Percentiles rank a stretch among this genome's conserved stretches.
phyloP scores from a whole-genome alignment of 805 yeast genomes.

The Ogataea polymorpha region DNA sequence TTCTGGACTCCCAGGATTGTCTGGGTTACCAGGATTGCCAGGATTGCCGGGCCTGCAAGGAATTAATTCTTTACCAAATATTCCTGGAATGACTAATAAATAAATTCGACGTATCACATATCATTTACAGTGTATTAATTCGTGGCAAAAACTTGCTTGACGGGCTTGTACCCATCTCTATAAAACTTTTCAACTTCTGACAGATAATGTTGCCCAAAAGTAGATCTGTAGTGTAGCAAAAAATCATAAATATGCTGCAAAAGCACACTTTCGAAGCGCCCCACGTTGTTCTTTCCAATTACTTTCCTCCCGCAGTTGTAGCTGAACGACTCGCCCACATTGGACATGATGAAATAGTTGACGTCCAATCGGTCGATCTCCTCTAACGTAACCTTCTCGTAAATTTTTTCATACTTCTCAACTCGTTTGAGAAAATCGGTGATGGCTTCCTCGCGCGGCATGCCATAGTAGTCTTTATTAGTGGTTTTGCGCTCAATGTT shows the following conservation, averaged over 20 bases:
- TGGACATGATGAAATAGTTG: constrained; percentile 31
- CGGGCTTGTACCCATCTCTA: constrained; percentile 30
- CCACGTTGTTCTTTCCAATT: constrained; percentile 31
- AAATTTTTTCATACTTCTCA: constrained; percentile 44
- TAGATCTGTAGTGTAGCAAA: constrained; percentile 32
- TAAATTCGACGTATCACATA: not conserved
- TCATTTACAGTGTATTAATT: constrained; percentile 4
- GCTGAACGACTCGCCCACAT: constrained; percentile 35
- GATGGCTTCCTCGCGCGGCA: constrained; percentile 51
- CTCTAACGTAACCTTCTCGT: constrained; percentile 35
- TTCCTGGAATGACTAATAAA: constrained; percentile 16
- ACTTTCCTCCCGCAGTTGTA: constrained; percentile 31
- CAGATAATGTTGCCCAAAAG: constrained; percentile 33
- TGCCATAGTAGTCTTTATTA: constrained; percentile 57
- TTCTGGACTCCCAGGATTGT: constrained; percentile 4
- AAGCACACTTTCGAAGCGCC: constrained; percentile 21
- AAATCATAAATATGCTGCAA: constrained; percentile 32
- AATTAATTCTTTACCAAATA: constrained; percentile 7
- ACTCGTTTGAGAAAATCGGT: constrained; percentile 59
- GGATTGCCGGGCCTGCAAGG: constrained; percentile 11
- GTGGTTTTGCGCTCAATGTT: constrained; percentile 64
- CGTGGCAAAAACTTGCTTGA: constrained; percentile 6
- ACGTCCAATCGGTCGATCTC: constrained; percentile 31
- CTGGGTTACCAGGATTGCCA: constrained; percentile 7
- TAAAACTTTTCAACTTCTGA: constrained; percentile 31